Evolutionary conservation across 306 rosid species (phyloP), one percentile per base, ranked within the genome.

Genomic region (Prunus armeniaca): DNA sequence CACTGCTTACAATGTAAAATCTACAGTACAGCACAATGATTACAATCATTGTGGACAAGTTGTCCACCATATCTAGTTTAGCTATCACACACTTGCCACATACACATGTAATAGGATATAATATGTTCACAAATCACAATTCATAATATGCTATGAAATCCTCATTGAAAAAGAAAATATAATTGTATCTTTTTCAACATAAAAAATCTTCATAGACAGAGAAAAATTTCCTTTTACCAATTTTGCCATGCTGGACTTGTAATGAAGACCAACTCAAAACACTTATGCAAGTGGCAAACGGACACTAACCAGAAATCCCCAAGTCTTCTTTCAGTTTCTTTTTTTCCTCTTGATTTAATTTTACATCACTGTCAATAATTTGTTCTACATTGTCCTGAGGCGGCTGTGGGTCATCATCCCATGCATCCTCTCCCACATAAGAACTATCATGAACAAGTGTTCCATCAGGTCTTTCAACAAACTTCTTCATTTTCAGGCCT

Each of bases 341-440:
- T 86, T 90, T 95, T 76, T 80, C 88, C 64, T 77, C 93, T 69
- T 80, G 82, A 74, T 86, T 85, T 51, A 92, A 78, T 71, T 79
- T 90, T 73, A 60, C 78, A 70, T 90, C 84, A 58, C 81, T 80
- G 77, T 87, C 92, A 81, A 95, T 80, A 30, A 89, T 81, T 83
- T 88, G 88, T 50, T 88, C 86, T 61, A 92, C 82, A 75, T 73
- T 80, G 65, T 90, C 92, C 79, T 76, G 88, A 49, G 84, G 85
- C 75, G 65, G 69, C 80, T 84, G 90, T 51, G 43, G 84, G 72
- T 89, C 97, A 84, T 89, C 92, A 82, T 85, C 89, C 97, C 97
- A 95, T 78, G 99, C 99, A 88, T 92, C 91, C 89, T 95, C 99
- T 80, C 99, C 97, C 76, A 90, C 87, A 81, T 82, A 95, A 72